Conservation (phyloP, 768 basidiomycete species). For the Boletus huronensis region DNA sequence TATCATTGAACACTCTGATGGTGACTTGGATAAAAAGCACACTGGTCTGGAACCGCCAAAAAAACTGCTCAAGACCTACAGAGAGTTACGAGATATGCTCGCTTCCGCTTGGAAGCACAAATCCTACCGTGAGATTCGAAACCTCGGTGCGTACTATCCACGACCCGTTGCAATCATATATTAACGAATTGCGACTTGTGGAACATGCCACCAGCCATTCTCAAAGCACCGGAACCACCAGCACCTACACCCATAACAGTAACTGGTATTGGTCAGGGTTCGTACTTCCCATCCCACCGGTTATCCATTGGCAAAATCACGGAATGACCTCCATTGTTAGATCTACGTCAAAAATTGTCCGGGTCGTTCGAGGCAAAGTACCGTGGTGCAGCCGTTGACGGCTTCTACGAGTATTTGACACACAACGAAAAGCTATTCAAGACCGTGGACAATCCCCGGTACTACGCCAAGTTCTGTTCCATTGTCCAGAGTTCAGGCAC, state of each 20-base stretch:
- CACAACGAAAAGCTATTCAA: slow-evolving; percentile 8
- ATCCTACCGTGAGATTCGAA: slow-evolving; percentile 5
- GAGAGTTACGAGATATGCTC: not conserved
- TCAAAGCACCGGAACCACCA: not conserved
- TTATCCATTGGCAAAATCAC: no score
- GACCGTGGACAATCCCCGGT: not conserved
- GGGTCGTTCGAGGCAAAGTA: not conserved
- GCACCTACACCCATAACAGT: no score
- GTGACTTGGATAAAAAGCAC: no score
- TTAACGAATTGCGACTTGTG: not conserved
- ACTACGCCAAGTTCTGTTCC: not conserved
- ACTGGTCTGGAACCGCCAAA: no score
- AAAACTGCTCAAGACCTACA: not conserved
- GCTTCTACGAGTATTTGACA: slow-evolving; percentile 20
- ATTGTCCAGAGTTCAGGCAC: slow-evolving; percentile 15
- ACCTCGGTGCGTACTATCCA: not conserved
- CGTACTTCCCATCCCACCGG: not conserved
- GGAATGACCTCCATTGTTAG: not conserved
- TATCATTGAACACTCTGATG: no score
- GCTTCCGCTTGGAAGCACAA: not conserved
- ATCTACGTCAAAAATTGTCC: not conserved
- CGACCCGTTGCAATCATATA: not conserved
- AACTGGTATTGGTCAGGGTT: not conserved
- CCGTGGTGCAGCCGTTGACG: slow-evolving; percentile 2
- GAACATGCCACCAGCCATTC: not conserved